phyloP scores from a whole-genome alignment of 73 alveolate genomes.

The Blepharisma japonicum region DNA sequence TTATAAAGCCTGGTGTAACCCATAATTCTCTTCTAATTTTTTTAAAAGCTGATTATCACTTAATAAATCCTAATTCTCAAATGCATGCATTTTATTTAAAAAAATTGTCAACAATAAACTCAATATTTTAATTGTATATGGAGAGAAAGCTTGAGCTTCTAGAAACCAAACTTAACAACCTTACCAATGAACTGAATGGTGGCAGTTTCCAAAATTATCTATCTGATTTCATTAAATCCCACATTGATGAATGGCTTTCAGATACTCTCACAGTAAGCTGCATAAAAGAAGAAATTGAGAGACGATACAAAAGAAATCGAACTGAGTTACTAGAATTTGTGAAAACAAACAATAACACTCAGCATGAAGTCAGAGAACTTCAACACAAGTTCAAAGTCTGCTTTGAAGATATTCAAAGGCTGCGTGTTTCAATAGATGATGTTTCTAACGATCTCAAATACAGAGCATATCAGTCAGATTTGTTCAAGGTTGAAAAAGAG shows the following conservation, averaged over 20 bases:
- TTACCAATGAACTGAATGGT: too few species aligned
- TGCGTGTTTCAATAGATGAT: not conserved
- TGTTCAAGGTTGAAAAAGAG: not conserved
- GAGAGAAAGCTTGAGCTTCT: too few species aligned
- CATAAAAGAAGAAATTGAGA: conserved; percentile 29
- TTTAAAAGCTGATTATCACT: too few species aligned
- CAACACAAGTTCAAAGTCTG: not conserved
- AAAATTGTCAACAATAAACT: too few species aligned
- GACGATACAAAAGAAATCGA: not conserved
- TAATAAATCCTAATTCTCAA: too few species aligned
- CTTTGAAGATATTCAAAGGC: not conserved
- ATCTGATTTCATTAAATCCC: not conserved
- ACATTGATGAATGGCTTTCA: conserved; percentile 8
- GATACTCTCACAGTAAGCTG: conserved; percentile 21
- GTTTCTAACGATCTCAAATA: not conserved
- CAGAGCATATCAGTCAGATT: conserved; percentile 9
- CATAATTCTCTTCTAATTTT: too few species aligned
- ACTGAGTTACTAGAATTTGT: not conserved
- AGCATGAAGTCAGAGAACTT: not conserved
- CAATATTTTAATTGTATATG: too few species aligned
- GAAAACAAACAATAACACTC: not conserved
- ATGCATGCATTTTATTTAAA: too few species aligned
- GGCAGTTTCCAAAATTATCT: too few species aligned
- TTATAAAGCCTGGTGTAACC: too few species aligned
- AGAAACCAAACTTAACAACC: too few species aligned